phyloP scores from a whole-genome alignment of 257 asterid species.

The Prunella vulgaris region DNA sequence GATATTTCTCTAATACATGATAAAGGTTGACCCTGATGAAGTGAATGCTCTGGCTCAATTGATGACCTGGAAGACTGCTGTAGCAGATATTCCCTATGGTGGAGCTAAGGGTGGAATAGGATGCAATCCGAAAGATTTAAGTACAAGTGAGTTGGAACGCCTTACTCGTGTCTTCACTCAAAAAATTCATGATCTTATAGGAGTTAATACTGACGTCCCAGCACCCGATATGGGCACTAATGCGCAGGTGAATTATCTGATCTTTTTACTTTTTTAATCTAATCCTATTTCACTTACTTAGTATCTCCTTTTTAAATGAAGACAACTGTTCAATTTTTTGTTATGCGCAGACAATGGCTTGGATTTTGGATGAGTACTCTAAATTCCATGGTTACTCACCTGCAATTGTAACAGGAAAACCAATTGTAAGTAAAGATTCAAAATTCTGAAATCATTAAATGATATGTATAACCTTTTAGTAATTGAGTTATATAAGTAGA shows the following conservation, averaged over 20 bases:
- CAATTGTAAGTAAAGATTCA: slow-evolving; percentile 53
- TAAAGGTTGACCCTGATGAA: slow-evolving; percentile 90
- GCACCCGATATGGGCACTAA: slow-evolving; percentile 99
- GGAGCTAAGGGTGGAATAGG: slow-evolving; percentile 99
- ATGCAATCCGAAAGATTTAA: slow-evolving; percentile 72
- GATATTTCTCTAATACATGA: slow-evolving; percentile 9
- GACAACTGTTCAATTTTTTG: not conserved
- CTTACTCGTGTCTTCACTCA: slow-evolving; percentile 97
- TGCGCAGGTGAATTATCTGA: slow-evolving; percentile 58
- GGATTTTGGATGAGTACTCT: slow-evolving; percentile 98
- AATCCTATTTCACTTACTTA: not conserved
- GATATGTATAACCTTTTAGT: not conserved
- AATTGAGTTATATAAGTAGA: not conserved
- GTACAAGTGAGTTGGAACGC: slow-evolving; percentile 77
- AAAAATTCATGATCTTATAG: slow-evolving; percentile 91
- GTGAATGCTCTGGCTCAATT: slow-evolving; percentile 97
- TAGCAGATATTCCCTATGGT: slow-evolving; percentile 86
- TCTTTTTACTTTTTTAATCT: not conserved
- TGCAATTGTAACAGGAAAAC: slow-evolving; percentile 95
- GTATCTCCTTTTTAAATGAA: not conserved
- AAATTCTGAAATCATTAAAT: not conserved
- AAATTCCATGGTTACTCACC: slow-evolving; percentile 97
- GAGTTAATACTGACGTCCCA: slow-evolving; percentile 85
- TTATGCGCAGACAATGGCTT: slow-evolving; percentile 88
- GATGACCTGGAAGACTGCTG: slow-evolving; percentile 99